Evolutionary conservation across 768 basidiomycete species (phyloP).

Genomic region (Leccinum obscurum): DNA sequence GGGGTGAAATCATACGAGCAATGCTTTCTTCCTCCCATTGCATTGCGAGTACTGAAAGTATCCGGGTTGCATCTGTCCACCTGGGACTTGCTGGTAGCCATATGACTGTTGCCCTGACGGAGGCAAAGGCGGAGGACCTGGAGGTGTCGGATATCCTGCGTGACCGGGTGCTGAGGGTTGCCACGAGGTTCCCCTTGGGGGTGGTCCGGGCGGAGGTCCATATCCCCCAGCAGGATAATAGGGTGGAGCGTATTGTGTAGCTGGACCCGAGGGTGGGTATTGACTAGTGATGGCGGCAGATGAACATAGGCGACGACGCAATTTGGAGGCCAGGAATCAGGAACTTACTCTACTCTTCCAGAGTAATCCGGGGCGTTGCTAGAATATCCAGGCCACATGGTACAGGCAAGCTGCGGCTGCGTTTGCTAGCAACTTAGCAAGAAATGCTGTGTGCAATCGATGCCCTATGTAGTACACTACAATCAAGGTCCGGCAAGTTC

Average conservation of each 20-base stretch:
- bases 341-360: conserved; percentile 16
- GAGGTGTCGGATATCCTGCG: conserved; percentile 17
- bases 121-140: conserved; percentile 49
- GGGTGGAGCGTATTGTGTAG: conserved; percentile 2
- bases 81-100: conserved; percentile 54
- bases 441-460: background rate
- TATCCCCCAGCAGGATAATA: conserved; percentile 17
- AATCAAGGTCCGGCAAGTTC: background rate
- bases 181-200: conserved; percentile 10
- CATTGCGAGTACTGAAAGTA: conserved; percentile 91
- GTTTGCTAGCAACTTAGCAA: no score
- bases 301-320: background rate
- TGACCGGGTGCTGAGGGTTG: conserved; percentile 3
- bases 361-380: background rate
- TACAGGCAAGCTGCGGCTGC: background rate
- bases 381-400: conserved; percentile 12
- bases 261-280: conserved; percentile 31
- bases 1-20: conserved; percentile 58
- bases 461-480: no score
- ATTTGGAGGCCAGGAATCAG: background rate
- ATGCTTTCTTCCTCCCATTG: conserved; percentile 82
- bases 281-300: conserved; percentile 32
- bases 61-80: conserved; percentile 51
- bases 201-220: conserved; percentile 17
- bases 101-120: conserved; percentile 61